These are phyloP conservation scores for Pleurotus sapidus DNA, from an alignment of 768 basidiomycete genomes.

Conservation along the genomic window DNA sequence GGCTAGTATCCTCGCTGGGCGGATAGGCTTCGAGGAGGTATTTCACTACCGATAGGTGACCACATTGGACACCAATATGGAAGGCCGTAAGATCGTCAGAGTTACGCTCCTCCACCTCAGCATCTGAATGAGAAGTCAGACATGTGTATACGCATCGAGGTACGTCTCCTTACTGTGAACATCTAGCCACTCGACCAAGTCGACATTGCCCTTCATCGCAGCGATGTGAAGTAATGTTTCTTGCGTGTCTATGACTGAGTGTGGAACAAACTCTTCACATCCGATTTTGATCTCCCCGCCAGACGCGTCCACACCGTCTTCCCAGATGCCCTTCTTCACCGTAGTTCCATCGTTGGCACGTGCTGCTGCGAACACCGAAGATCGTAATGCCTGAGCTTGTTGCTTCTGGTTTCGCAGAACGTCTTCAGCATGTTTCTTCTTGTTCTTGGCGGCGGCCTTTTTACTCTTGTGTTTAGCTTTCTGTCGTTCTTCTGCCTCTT, in stretches of 20 bases:
- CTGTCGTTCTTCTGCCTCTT: constrained; percentile 55
- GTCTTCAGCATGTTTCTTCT: constrained; percentile 48
- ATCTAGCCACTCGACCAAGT: constrained; percentile 67
- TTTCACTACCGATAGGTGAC: constrained; percentile 49
- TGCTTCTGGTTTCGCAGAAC: constrained; percentile 43
- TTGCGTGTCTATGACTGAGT: constrained; percentile 45
- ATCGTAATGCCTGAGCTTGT: constrained; percentile 54
- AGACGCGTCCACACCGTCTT: constrained; percentile 65
- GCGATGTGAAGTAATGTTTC: constrained; percentile 75
- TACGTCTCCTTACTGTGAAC: constrained; percentile 54
- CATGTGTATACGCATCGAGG: constrained; percentile 18
- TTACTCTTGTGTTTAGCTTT: constrained; percentile 52
- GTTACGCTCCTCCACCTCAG: constrained; percentile 71
- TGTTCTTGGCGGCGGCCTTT: constrained; percentile 50
- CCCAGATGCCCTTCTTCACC: constrained; percentile 68
- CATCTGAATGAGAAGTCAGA: constrained; percentile 42
- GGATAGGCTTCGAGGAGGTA: constrained; percentile 63
- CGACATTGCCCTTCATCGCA: constrained; percentile 48
- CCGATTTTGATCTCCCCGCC: constrained; percentile 67
- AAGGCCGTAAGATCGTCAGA: constrained; percentile 56
- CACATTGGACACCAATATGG: constrained; percentile 58
- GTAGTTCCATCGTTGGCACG: constrained; percentile 46
- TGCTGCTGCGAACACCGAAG: constrained; percentile 64
- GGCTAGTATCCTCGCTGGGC: constrained; percentile 48
- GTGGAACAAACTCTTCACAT: constrained; percentile 47